Conservation (phyloP, 148 eudicot species). For the Drosera capensis region DNA sequence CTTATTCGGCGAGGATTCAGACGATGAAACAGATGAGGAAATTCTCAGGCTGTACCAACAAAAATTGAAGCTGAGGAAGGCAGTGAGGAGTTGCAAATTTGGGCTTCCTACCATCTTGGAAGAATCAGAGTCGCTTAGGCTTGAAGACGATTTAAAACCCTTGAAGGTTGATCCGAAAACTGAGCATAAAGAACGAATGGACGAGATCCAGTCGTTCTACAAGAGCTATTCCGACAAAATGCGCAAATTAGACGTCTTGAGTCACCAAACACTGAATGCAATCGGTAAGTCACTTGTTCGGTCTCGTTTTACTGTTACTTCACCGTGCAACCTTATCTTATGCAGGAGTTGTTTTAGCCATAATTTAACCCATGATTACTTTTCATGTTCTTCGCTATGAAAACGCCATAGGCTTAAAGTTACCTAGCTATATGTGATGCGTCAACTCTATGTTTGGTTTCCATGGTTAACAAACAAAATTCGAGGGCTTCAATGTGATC, state of each 20-base stretch:
- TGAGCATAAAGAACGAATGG: background rate
- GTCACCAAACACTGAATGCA: background rate
- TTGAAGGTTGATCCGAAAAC: background rate
- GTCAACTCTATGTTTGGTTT: background rate
- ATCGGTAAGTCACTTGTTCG: background rate
- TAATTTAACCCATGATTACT: background rate
- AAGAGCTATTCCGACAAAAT: background rate
- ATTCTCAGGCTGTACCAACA: conserved; percentile 44
- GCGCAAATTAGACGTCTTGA: background rate
- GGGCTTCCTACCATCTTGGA: background rate
- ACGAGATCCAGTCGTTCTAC: background rate
- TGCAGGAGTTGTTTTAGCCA: background rate
- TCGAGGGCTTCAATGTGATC: background rate
- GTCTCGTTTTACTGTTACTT: background rate
- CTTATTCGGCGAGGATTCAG: conserved; percentile 9
- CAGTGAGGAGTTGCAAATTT: conserved; percentile 33
- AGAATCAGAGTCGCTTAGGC: background rate
- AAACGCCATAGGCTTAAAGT: background rate
- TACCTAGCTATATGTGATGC: background rate
- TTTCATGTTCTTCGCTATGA: too few species aligned
- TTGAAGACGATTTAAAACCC: background rate
- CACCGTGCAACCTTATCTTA: background rate
- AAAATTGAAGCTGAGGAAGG: conserved; percentile 64
- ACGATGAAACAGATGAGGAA: conserved; percentile 32
- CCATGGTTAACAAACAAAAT: conserved; percentile 4